Percentiles rank a stretch among this genome's conserved stretches.
Evolutionary conservation across 345 rosid species (phyloP).

Genomic region (Syzygium aqueum): DNA sequence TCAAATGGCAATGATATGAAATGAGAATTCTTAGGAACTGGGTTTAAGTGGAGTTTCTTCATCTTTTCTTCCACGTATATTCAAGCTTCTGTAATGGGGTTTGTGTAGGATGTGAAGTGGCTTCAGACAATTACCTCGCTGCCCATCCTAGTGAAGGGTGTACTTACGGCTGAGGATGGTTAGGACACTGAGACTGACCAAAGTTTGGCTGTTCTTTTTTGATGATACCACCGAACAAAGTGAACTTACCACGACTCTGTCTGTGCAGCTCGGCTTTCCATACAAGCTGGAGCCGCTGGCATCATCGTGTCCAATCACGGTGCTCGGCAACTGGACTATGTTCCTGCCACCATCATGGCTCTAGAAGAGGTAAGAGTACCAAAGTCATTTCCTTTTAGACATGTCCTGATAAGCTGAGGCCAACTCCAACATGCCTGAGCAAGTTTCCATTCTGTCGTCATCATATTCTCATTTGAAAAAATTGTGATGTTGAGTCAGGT

Average conservation of each 20-base stretch:
- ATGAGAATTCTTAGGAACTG: not conserved
- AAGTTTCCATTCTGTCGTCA: not conserved
- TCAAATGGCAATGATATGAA: not conserved
- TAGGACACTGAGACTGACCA: conserved; percentile 1
- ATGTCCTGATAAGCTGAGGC: not conserved
- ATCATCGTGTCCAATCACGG: conserved; percentile 94
- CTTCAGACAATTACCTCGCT: conserved; percentile 72
- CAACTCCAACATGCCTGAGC: not conserved
- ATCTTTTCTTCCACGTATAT: not conserved
- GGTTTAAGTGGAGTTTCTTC: not conserved
- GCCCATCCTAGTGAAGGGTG: conserved; percentile 91
- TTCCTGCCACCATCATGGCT: conserved; percentile 76
- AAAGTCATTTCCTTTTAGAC: not conserved
- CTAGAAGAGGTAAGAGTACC: conserved; percentile 64
- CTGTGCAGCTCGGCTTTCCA: conserved; percentile 57
- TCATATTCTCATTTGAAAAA: not conserved
- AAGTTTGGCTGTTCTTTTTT: not conserved
- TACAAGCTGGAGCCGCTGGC: conserved; percentile 80
- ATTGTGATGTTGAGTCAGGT: conserved; percentile 29
- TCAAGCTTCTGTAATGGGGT: not conserved
- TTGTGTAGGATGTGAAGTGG: conserved; percentile 70
- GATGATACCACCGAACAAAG: not conserved
- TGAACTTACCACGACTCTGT: not conserved
- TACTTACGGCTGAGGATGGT: conserved; percentile 84
- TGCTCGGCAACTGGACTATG: conserved; percentile 92